Evolutionary conservation across 2,329 filamentous ascomycete species (phyloP).

Genomic region (Cryphonectria radicalis): DNA sequence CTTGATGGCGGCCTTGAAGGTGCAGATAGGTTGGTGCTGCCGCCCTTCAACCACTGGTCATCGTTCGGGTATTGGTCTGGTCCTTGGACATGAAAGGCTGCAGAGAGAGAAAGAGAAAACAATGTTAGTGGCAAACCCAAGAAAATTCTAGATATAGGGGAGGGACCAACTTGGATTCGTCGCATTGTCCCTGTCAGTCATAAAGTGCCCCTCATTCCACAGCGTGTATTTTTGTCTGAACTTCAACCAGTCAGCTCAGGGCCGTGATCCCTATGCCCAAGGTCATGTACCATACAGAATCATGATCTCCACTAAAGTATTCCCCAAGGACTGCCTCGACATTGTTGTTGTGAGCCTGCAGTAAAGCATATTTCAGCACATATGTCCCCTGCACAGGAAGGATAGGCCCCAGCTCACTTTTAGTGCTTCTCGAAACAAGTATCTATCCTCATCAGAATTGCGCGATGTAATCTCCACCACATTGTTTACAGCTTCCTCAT

Average conservation of each 20-base stretch:
- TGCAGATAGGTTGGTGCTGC: constrained; percentile 47
- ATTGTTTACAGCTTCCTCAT: constrained; percentile 1
- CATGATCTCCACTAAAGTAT: constrained; percentile 52
- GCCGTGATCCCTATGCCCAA: neutral
- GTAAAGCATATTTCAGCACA: constrained; percentile 6
- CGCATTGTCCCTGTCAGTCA: constrained; percentile 25
- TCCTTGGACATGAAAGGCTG: constrained; percentile 27
- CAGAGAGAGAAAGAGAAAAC: neutral
- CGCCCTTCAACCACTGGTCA: constrained; percentile 13
- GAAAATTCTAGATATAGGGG: neutral
- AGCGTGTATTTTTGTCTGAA: constrained; percentile 22
- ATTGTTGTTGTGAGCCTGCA: constrained; percentile 50
- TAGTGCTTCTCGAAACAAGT: constrained; percentile 6
- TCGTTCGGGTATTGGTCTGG: constrained; percentile 20
- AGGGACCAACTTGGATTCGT: constrained; percentile 25
- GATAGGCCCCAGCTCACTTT: constrained; percentile 16
- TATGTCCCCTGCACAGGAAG: constrained; percentile 9
- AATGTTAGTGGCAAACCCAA: neutral
- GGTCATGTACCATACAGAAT: constrained; percentile 41
- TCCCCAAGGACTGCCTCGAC: constrained; percentile 55
- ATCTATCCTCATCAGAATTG: constrained; percentile 3
- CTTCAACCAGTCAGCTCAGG: constrained; percentile 14
- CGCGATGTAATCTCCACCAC: constrained; percentile 2
- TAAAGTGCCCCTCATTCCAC: constrained; percentile 26
- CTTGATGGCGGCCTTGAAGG: constrained; percentile 67